These are phyloP conservation scores for Saccharomyces pastorianus DNA, from an alignment of 1,139 yeast genomes.

Conservation along the genomic window DNA sequence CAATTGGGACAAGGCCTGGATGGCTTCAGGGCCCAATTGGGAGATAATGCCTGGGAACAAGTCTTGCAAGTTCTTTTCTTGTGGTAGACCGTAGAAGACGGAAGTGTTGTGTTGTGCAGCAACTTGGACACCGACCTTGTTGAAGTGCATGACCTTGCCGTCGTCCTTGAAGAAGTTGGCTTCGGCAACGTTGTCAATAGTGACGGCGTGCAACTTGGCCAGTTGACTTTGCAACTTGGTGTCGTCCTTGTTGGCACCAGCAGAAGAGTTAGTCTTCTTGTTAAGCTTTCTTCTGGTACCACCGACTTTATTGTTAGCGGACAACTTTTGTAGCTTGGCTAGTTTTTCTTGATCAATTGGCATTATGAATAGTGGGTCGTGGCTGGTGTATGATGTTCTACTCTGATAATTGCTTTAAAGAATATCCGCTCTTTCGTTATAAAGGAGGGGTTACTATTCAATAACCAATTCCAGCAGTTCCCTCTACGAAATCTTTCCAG, in stretches of 20 bases:
- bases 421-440: neutral
- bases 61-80: conserved; percentile 87
- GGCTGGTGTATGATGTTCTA: neutral
- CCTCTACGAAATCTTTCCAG: neutral
- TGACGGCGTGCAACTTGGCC: conserved; percentile 83
- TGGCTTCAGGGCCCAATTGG: conserved; percentile 94
- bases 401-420: neutral
- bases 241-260: conserved; percentile 55
- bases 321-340: conserved; percentile 71
- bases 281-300: conserved; percentile 79
- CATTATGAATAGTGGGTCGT: conserved; percentile 36
- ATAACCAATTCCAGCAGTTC: neutral
- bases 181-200: conserved; percentile 85
- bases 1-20: conserved; percentile 79
- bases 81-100: conserved; percentile 92
- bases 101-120: conserved; percentile 87
- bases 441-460: neutral
- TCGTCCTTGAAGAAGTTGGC: conserved; percentile 97
- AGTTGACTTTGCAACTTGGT: conserved; percentile 84
- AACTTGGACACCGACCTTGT: conserved; percentile 91
- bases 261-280: conserved; percentile 40
- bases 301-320: conserved; percentile 70
- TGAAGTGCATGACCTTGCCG: conserved; percentile 92
- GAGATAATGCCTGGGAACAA: conserved; percentile 92
- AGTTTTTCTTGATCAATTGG: conserved; percentile 83